Conservation (phyloP, 371 early-diverging fungal genomes). For the Mucor irregularis region DNA sequence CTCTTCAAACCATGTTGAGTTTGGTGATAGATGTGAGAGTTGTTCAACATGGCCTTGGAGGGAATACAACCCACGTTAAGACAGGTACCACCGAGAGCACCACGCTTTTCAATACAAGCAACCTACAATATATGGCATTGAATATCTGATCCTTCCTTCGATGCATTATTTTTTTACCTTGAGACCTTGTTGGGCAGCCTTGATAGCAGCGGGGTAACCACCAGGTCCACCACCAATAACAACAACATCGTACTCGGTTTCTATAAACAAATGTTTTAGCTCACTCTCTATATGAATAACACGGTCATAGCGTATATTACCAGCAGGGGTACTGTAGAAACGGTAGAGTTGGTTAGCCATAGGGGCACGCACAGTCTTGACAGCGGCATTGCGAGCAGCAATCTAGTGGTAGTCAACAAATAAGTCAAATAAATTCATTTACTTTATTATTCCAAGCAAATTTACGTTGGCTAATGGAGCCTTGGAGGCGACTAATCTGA, state of each 20-base stretch:
- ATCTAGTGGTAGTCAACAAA: conserved; percentile 49
- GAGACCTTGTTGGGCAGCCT: conserved; percentile 96
- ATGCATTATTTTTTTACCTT: conserved; percentile 62
- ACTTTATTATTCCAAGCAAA: not conserved
- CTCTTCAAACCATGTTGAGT: conserved; percentile 87
- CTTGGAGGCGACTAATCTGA: conserved; percentile 61
- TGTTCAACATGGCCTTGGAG: conserved; percentile 96
- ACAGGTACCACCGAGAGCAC: conserved; percentile 96
- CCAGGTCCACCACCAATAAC: conserved; percentile 98
- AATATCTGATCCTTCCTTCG: not conserved
- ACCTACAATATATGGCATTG: conserved; percentile 53
- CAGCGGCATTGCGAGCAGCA: conserved; percentile 58
- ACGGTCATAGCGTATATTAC: too few relatives aligned
- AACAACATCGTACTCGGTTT: conserved; percentile 78
- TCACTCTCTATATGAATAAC: too few relatives aligned
- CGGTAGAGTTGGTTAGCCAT: conserved; percentile 57
- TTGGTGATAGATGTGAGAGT: conserved; percentile 95
- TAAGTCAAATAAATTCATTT: not conserved
- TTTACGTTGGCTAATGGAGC: conserved; percentile 61
- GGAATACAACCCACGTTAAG: conserved; percentile 99
- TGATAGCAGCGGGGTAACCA: conserved; percentile 98
- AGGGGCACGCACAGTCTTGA: conserved; percentile 55
- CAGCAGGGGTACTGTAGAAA: conserved; percentile 56
- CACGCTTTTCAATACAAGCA: conserved; percentile 96
- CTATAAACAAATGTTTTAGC: conserved; percentile 4